Base-by-base conservation (phyloP, 108 stramenopile genomes). In the Fistulifera solaris region DNA sequence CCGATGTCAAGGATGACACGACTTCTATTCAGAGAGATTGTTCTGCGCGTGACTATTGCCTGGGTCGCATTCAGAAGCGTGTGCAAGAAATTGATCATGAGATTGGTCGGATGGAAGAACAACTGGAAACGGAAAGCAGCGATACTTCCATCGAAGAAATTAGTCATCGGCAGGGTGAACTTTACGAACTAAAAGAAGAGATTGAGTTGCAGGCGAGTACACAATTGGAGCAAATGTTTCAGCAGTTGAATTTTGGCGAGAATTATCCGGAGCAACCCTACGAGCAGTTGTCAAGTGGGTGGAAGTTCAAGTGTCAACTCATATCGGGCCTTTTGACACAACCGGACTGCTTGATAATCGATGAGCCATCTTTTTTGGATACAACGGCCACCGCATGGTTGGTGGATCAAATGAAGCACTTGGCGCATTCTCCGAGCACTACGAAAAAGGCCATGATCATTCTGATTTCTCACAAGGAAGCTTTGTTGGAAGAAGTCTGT, bases 341-440 rank as follows among this genome's bases (percentile, higher is more conserved):
- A 38, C 69, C 82, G 0, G 73, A 76, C 39, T 44, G 70, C 6
- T 52, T 78, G 24, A 65, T 83, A 13, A 52, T 83, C 50, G 82
- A 83, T 44, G 82, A 83, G 47, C 82, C 82, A 18, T 74, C 75
- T 14, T 83, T 83, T 67, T 59, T 83, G 59, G 82, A 83, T 43
- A 45, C 6, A 1, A 27, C 16, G 7, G 73, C 77, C 1, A 70
- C 53, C 6, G 35, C 51, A 25, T 83, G 82, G 82, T 27, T 83
- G 11, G 51, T 74, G 4, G 19, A 52, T 38, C 50, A 58, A 25
- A 8, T 49, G 2, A 48, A 50, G 23, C 18, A 61, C 4, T 25
- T 38, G n/a, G 24, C 65, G 22, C 31, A 35, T 8, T 35, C 31
- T 35, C 31, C 3, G 8, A 63, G 73, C 3, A 53, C 46, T 15